Evolutionary conservation across 148 eudicot genomes (phyloP).

Genomic region (Camellia lanceoleosa): DNA sequence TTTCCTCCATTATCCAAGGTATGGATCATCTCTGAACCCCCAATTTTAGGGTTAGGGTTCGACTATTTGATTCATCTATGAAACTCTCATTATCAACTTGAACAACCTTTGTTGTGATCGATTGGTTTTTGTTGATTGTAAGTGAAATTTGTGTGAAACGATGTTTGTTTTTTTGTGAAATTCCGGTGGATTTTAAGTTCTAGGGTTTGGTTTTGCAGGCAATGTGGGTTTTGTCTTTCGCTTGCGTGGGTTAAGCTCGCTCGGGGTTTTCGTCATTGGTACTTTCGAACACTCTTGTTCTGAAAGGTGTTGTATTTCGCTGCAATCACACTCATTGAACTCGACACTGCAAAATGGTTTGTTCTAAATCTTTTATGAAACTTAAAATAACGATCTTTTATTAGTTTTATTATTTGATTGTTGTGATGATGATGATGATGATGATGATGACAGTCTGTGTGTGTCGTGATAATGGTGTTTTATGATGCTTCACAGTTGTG

Average conservation of each 20-base stretch:
- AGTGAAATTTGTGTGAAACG: background rate
- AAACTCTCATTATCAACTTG: background rate
- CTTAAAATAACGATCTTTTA: background rate
- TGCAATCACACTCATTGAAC: background rate
- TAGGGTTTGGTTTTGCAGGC: slow-evolving; percentile 12
- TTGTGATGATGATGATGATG: no score
- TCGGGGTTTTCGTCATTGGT: no score
- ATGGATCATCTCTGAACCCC: background rate
- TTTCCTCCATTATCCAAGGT: background rate
- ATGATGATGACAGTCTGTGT: no score
- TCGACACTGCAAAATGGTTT: slow-evolving; percentile 15
- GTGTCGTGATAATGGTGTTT: no score
- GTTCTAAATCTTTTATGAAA: background rate
- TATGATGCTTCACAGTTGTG: no score
- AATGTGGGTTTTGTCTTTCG: background rate
- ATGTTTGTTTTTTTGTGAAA: background rate
- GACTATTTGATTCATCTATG: background rate
- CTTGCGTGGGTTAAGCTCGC: background rate
- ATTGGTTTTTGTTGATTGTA: background rate
- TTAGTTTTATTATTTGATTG: no score
- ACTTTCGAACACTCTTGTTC: background rate
- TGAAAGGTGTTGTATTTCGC: background rate
- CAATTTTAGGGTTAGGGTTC: background rate
- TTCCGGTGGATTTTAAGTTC: background rate
- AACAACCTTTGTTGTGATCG: background rate